Base-by-base conservation (phyloP, 164 flowering plant species). In the Vitis labrusca region DNA sequence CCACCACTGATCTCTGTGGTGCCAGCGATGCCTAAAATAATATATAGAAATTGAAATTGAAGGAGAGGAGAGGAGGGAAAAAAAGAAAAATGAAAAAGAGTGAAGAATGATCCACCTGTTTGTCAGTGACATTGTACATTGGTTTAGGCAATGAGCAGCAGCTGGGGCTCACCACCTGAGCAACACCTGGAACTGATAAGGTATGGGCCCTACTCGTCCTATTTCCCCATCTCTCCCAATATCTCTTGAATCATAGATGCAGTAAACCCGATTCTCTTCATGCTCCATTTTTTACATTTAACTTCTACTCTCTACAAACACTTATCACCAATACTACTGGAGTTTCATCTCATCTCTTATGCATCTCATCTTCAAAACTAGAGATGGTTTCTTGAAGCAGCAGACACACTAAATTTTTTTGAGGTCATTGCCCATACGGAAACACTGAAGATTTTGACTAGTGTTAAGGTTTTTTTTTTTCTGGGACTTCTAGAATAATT, bases 141-240 rank as follows among this genome's bases (percentile, higher is more conserved):
- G 83, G 85, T 76, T 73, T 60, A 80, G 80, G 81, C 78, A 81
- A 83, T 76, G 63, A 73, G 71, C 81, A 83, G 82, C 86, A 79
- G 53, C 71, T 77, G 84, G 91, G 84, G 52, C 91, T 82, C 86
- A 74, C 82, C 84, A 76, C 79, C 86, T 83, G 85, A 79, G 70
- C 85, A 76, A 79, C 82, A 86, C 84, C 91, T 87, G 90, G 85
- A 83, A 75, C 78, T 81, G 83, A 84, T 84, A 80, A 83, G 85
- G 57, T 51, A 51, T 73, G 85, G 87, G 59, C 70, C 86, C 88
- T 75, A 72, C 68, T 37, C 32, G 8, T 67, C 69, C 65, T 67
- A 68, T 71, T 75, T 37, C 62, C 12, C 72, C 61, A 55, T 73
- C 75, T 63, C 67, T 69, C 59, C 50, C 58, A 23, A 14, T 19